Percentiles rank a stretch among this genome's conserved stretches.
These are phyloP conservation scores for Acanthamoeba castellanii DNA, from an alignment of 208 protist species.

Conservation along the genomic window DNA sequence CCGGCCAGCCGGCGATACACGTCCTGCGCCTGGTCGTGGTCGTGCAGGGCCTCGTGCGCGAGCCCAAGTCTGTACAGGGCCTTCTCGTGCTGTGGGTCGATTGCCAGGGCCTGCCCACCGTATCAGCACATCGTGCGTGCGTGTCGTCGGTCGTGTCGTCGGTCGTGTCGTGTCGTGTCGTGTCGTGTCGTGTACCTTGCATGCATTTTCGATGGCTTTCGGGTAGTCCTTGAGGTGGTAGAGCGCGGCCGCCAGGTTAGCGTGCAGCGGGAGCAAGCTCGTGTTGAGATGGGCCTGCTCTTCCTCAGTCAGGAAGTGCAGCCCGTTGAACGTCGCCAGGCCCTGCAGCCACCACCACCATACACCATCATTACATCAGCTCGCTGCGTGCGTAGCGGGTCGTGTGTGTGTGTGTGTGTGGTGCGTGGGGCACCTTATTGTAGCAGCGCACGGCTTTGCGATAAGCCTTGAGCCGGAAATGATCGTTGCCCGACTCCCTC, in stretches of 20 bases:
- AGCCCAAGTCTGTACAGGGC: conserved; percentile 26
- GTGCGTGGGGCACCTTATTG: background rate
- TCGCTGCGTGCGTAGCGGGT: background rate
- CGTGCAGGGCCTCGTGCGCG: conserved; percentile 23
- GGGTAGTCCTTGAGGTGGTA: background rate
- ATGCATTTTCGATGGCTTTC: background rate
- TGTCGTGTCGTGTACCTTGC: background rate
- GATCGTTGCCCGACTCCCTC: conserved; percentile 17
- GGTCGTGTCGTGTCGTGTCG: background rate
- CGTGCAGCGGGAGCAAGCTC: background rate
- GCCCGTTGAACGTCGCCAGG: background rate
- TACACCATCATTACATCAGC: background rate
- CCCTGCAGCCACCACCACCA: background rate
- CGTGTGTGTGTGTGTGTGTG: background rate
- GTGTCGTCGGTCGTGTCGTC: too few species aligned
- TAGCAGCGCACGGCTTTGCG: conserved; percentile 32
- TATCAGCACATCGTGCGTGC: too few species aligned
- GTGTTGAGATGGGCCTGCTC: background rate
- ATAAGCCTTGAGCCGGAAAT: conserved; percentile 29
- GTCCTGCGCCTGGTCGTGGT: conserved; percentile 15
- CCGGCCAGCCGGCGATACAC: background rate
- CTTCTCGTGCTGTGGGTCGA: background rate
- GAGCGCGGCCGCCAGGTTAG: conserved; percentile 16
- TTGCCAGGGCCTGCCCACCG: conserved; percentile 23
- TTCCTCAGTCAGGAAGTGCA: background rate